Base-by-base conservation (phyloP, 805 yeast genomes). In the Cephaloascus fragrans region DNA sequence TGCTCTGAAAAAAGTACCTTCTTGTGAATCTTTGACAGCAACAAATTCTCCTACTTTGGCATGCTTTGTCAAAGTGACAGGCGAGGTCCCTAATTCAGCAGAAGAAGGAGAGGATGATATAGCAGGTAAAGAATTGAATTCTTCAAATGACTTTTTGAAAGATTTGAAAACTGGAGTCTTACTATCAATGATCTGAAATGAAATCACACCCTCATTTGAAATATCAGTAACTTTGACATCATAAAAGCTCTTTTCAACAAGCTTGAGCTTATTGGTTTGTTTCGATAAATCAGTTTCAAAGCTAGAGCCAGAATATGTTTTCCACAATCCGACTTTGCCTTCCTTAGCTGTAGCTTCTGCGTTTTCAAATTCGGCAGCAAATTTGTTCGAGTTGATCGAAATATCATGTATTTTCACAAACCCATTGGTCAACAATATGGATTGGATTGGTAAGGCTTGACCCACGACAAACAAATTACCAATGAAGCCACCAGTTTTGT, bases 401-500 rank as follows among this genome's bases (percentile, higher is more conserved):
- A 73, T 69, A 37, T 73, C 85, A 50, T 85, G 90, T 10, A 76
- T 58, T 45, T 73, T 67, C 18, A 75, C 83, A 39, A 73, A 69
- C 3, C 95, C 96, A 39, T 72, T 71, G 23, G 67, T 66, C 41
- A 83, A 62, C 39, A 86, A 64, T 17, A 62, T 56, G 12, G 69
- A 61, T 49, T 82, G 89, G 44, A 77, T 67, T 18, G 86, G 88
- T 26, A 55, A 47, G 23, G 65, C 62, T 35, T 64, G 66, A 2
- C 75, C 69, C 12, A 71, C 72, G 9, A 75, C 50, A 52, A 62
- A 82, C 38, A 84, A 49, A 50, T 78, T 75, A 36, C 95, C 93
- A 51, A 84, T 75, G 51, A 87, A 87, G 0, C 83, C 85, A 41
- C 95, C 95, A 40, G 80, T 67, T 52, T 78, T 83, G 55, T 87